Percentiles rank a stretch among this genome's conserved stretches.
Evolutionary conservation across 1,139 yeast genomes (phyloP).

Genomic region (Ashbya aceris): DNA sequence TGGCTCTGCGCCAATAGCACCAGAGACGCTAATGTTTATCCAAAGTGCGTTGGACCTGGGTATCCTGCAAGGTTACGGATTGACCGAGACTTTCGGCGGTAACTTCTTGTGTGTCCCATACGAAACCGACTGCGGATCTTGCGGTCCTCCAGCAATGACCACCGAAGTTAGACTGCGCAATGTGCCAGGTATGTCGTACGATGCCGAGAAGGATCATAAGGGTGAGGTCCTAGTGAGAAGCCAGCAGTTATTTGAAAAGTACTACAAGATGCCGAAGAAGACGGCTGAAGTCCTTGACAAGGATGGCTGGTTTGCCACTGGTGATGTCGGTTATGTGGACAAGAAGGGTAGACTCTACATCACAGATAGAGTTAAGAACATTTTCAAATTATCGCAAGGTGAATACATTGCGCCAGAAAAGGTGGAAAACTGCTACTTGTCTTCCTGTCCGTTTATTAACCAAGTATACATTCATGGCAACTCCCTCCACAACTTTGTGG

Average conservation of each 20-base stretch:
- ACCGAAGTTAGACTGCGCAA: conserved; percentile 54
- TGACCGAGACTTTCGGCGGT: conserved; percentile 70
- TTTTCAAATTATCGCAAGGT: conserved; percentile 74
- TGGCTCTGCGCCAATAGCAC: conserved; percentile 72
- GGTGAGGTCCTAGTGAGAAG: conserved; percentile 64
- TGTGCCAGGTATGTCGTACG: conserved; percentile 60
- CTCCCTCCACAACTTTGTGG: conserved; percentile 48
- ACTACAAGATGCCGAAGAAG: conserved; percentile 49
- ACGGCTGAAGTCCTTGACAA: conserved; percentile 45
- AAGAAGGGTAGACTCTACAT: conserved; percentile 48
- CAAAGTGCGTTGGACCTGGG: conserved; percentile 54
- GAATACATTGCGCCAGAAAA: conserved; percentile 76
- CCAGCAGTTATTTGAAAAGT: conserved; percentile 51
- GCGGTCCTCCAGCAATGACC: conserved; percentile 50
- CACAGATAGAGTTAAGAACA: conserved; percentile 70
- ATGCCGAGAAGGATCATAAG: conserved; percentile 37
- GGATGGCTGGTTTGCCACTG: conserved; percentile 72
- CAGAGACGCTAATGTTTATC: conserved; percentile 50
- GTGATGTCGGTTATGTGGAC: conserved; percentile 59
- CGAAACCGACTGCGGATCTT: conserved; percentile 48
- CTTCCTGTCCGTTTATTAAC: conserved; percentile 41
- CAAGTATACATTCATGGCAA: conserved; percentile 68
- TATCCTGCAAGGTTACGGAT: conserved; percentile 65
- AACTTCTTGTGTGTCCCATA: conserved; percentile 36
- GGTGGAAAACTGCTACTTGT: conserved; percentile 56